Evolutionary conservation across 805 yeast species (phyloP), one percentile per base, ranked within the genome.

Genomic region (Wickerhamiella parazyma): DNA sequence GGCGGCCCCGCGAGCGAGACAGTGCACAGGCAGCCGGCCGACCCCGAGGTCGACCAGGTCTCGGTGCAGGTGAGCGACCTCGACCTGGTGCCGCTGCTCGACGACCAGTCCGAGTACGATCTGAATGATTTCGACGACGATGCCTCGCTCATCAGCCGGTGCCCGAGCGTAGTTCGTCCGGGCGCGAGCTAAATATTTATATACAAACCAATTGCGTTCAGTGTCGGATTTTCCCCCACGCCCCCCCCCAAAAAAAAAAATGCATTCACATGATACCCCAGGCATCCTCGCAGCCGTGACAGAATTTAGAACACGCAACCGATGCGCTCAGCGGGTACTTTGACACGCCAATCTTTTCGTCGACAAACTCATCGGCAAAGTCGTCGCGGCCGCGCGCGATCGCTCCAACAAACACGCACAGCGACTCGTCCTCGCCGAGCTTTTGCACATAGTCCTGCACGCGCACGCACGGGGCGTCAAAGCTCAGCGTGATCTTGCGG

Each of bases 331-430:
- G 72, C 42, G 98, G 94, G 62, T 87, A 91, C 57, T 89, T 86
- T 28, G 96, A 85, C 45, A 91, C 78, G 54, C 96, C 96, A 47
- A 91, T 80, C 59, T 89, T 91, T 63, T 91, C 97, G 61, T 91
- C 97, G 36, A 89, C 94, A 58, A 63, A 89, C 63, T 87, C 97
- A 62, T 91, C 98, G 19, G 98, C 98, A 64, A 91, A 91, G 54
- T 78, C 86, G 64, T 91, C 98, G 60, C 80, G 81, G 58, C 98
- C 98, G 63, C 96, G 78, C 17, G 98, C 98, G 95, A 91, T 91
- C 38, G 98, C 95, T 59, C 98, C 98, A 38, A 91, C 96, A 63
- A 91, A 91, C 21, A 91, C 96, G 71, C 98, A 91, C 54, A 91
- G 78, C 58, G 94, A 82, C 67, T 91, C 95, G 58, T 84, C 94